Percentiles rank a stretch among this genome's conserved stretches.
Conservation (phyloP, 2,329 filamentous ascomycete species). For the Pezicula neosporulosa region DNA sequence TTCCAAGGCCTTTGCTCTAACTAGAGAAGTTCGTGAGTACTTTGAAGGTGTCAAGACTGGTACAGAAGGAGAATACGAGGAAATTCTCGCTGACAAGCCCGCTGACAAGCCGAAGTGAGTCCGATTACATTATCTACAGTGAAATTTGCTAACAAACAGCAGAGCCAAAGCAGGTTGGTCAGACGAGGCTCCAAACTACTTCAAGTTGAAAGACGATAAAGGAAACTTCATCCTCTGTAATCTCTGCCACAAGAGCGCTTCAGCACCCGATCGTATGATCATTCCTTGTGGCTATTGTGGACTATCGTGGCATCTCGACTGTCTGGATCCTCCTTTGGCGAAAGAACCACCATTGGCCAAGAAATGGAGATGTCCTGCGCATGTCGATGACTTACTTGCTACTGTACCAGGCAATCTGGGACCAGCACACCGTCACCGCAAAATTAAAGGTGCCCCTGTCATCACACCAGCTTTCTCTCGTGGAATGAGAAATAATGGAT, state of each 20-base stretch:
- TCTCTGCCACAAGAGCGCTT: constrained; percentile 65
- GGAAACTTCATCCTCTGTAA: constrained; percentile 76
- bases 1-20: constrained; percentile 69
- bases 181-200: constrained; percentile 64
- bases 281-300: constrained; percentile 83
- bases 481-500: constrained; percentile 67
- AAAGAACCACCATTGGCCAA: constrained; percentile 69
- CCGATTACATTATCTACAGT: neutral
- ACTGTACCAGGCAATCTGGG: constrained; percentile 52
- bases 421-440: constrained; percentile 59
- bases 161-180: constrained; percentile 43
- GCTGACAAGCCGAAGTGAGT: constrained; percentile 58
- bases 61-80: constrained; percentile 76
- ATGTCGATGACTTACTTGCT: constrained; percentile 72
- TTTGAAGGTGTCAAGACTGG: constrained; percentile 80
- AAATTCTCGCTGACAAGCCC: constrained; percentile 49
- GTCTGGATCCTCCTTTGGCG: constrained; percentile 78
- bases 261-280: constrained; percentile 61
- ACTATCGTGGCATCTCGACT: constrained; percentile 88
- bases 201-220: constrained; percentile 66
- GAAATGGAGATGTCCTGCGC: constrained; percentile 86
- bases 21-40: constrained; percentile 65
- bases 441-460: constrained; percentile 49
- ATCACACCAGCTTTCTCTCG: constrained; percentile 54
- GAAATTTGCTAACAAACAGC: constrained; percentile 4